phyloP scores from a whole-genome alignment of 768 basidiomycete species.

The Russula sp. region DNA sequence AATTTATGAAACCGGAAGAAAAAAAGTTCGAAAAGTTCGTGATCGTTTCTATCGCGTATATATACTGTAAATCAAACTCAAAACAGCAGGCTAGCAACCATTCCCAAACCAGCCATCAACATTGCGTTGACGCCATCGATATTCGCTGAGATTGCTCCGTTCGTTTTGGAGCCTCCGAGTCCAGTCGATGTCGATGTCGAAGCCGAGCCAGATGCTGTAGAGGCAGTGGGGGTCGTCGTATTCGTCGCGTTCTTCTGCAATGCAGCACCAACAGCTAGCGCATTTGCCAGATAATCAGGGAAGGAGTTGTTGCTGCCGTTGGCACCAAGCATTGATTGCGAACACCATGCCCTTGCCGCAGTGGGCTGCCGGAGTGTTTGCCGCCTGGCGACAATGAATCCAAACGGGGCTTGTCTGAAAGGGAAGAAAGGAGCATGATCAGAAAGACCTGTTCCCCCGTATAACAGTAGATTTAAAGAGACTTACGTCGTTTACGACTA shows the following conservation, averaged over 20 bases:
- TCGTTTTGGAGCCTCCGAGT: neutral
- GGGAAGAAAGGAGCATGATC: neutral
- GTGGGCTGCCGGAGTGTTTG: conserved; percentile 21
- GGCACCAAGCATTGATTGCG: conserved; percentile 33
- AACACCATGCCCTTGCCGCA: conserved; percentile 36
- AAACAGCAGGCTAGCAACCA: neutral
- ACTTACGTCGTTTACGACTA: conserved; percentile 34
- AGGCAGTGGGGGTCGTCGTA: neutral
- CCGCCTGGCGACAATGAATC: conserved; percentile 34
- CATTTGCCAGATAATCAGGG: conserved; percentile 8
- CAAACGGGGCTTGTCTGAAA: conserved; percentile 31
- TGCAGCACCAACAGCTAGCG: conserved; percentile 6
- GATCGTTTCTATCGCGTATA: neutral
- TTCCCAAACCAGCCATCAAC: neutral
- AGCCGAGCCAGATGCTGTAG: neutral
- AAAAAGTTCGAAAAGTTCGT: too few species aligned
- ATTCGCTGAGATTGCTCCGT: neutral
- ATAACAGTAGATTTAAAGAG: neutral
- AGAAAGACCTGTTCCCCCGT: neutral
- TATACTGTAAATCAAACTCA: too few species aligned
- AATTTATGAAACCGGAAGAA: neutral
- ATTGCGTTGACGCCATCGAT: neutral
- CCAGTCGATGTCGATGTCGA: neutral
- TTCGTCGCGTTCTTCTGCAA: neutral
- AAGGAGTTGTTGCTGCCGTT: conserved; percentile 12